Evolutionary conservation across 1,284 basidiomycete species (phyloP).

Genomic region (Rhodotorula sp.): DNA sequence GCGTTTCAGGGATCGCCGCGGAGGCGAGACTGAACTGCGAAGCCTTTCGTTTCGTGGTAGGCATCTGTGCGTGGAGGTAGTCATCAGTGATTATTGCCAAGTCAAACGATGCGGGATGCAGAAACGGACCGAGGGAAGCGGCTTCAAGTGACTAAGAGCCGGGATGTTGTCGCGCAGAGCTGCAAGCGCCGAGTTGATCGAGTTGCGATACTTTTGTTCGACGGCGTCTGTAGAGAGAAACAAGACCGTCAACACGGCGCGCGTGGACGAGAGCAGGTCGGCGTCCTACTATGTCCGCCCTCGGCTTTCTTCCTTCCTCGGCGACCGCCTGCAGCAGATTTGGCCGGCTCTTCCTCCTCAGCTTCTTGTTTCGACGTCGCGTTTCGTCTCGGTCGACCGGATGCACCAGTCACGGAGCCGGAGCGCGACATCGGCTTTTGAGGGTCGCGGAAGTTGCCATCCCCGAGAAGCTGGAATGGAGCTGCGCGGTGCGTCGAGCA

Average conservation of each 20-base stretch:
- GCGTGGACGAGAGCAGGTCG: neutral
- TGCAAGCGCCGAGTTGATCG: constrained; percentile 43
- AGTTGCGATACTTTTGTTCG: constrained; percentile 44
- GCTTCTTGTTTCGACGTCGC: neutral
- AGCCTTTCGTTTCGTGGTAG: constrained; percentile 40
- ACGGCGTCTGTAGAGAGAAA: constrained; percentile 37
- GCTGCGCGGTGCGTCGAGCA: neutral
- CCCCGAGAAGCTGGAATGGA: constrained; percentile 11
- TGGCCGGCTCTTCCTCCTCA: neutral
- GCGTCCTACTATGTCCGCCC: constrained; percentile 31
- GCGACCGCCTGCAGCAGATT: constrained; percentile 4
- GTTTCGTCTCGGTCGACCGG: neutral
- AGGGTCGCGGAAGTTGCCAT: neutral
- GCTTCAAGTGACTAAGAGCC: constrained; percentile 41
- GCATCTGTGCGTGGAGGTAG: constrained; percentile 30
- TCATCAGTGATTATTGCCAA: neutral
- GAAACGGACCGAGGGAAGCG: constrained; percentile 36
- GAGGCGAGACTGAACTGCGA: constrained; percentile 42
- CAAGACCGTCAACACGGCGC: no score
- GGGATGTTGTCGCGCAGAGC: constrained; percentile 42
- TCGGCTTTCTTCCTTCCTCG: constrained; percentile 26
- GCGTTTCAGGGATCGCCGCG: constrained; percentile 34
- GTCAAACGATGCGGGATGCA: no score
- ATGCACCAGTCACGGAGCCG: neutral
- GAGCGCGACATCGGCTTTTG: neutral